phyloP scores from a whole-genome alignment of 306 rosid species.

The Cicer chorassanicum region DNA sequence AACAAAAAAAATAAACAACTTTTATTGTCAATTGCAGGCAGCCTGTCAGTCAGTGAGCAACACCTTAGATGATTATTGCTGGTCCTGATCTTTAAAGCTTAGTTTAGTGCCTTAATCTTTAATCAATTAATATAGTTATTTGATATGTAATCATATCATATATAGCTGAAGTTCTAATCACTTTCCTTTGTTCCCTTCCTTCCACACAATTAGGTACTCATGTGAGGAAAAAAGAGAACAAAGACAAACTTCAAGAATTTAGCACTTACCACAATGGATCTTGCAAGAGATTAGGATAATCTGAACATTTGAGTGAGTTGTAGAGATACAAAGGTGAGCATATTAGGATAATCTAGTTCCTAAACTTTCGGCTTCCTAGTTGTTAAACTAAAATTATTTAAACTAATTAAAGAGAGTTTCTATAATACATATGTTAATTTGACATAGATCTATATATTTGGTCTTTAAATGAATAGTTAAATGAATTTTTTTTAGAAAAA shows the following conservation, averaged over 20 bases:
- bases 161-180: conserved; percentile 42
- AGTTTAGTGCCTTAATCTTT: not conserved
- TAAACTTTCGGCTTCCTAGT: conserved; percentile 36
- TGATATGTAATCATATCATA: conserved; percentile 1
- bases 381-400: conserved; percentile 24
- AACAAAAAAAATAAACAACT: not conserved
- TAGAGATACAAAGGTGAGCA: not conserved
- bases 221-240: not conserved
- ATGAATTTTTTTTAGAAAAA: no score
- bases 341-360: conserved; percentile 35
- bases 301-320: conserved; percentile 35
- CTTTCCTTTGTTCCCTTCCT: conserved; percentile 55
- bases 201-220: conserved; percentile 50
- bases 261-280: conserved; percentile 15
- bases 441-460: no score
- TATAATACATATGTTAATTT: no score
- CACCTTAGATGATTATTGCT: conserved; percentile 38
- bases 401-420: no score
- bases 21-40: conserved; percentile 39
- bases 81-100: conserved; percentile 2
- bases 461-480: no score
- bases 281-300: conserved; percentile 36
- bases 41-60: conserved; percentile 44
- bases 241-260: not conserved
- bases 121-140: conserved; percentile 26